Evolutionary conservation across 2,329 filamentous ascomycete genomes (phyloP).

Genomic region (Aspergillus cejpii): DNA sequence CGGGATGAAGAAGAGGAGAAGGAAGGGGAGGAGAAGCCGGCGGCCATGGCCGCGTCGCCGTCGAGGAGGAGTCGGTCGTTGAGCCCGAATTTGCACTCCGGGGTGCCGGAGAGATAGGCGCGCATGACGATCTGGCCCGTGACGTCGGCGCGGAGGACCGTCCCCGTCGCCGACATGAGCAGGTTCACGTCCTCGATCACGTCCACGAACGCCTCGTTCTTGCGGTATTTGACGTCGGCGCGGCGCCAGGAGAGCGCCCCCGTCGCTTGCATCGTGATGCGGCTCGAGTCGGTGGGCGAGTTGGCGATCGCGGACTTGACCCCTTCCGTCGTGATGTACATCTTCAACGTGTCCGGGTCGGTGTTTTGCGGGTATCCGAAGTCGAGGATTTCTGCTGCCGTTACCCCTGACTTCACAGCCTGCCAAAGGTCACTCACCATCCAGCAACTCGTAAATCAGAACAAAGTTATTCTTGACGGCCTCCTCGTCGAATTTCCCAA

Average conservation of each 20-base stretch:
- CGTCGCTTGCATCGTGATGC: conserved; percentile 98
- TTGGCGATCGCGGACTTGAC: conserved; percentile 74
- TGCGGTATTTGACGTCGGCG: conserved; percentile 96
- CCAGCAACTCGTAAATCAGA: conserved; percentile 90
- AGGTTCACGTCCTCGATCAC: conserved; percentile 99
- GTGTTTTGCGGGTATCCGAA: conserved; percentile 99
- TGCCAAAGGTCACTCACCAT: conserved; percentile 54
- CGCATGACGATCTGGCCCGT: conserved; percentile 98
- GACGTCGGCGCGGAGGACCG: conserved; percentile 89
- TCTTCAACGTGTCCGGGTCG: conserved; percentile 96
- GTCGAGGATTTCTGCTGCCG: conserved; percentile 76
- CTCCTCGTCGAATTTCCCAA: conserved; percentile 98
- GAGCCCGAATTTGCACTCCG: conserved; percentile 97
- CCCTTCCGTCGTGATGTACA: conserved; percentile 99
- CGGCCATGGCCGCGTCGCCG: conserved; percentile 56
- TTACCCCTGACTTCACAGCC: not conserved
- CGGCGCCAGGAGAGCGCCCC: conserved; percentile 95
- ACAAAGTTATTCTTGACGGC: conserved; percentile 99
- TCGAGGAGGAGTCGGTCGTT: conserved; percentile 95
- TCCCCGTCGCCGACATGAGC: conserved; percentile 96
- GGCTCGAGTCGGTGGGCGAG: conserved; percentile 76
- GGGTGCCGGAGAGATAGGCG: conserved; percentile 90
- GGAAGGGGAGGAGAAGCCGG: conserved; percentile 59
- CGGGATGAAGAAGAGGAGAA: conserved; percentile 38
- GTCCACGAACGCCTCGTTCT: conserved; percentile 98